A percentile compares a stretch with the other conserved stretches of the same genome.
These are phyloP conservation scores for Rutidosis leptorrhynchoides DNA, from an alignment of 129 eudicot species.

Conservation along the genomic window DNA sequence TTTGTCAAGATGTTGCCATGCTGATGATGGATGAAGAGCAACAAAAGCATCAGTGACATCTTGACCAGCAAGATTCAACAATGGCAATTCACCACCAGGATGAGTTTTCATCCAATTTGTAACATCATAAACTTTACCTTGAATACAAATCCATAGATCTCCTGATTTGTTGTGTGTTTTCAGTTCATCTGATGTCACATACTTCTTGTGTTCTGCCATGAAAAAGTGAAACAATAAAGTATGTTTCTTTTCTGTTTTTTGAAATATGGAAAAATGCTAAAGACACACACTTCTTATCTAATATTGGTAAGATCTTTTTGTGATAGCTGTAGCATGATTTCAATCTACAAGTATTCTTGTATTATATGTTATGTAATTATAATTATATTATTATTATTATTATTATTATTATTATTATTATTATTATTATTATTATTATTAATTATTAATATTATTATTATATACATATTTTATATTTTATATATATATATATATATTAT, in stretches of 20 bases:
- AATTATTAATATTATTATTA: no score
- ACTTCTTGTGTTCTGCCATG: conserved; percentile 17
- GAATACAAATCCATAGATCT: conserved; percentile 42
- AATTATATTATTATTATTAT: background rate
- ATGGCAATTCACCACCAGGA: conserved; percentile 18
- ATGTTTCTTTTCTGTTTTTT: background rate
- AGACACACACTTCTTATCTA: conserved; percentile 11
- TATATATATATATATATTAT: no score
- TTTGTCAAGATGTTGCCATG: conserved; percentile 19
- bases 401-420: no score
- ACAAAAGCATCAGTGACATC: conserved; percentile 23
- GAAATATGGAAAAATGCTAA: background rate
- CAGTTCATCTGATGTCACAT: conserved; percentile 2
- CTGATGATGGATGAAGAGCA: conserved; percentile 18
- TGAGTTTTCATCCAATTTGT: conserved; percentile 41
- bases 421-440: no score
- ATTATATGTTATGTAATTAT: background rate
- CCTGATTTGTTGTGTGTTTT: conserved; percentile 24
- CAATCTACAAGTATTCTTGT: background rate
- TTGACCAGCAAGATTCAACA: conserved; percentile 23
- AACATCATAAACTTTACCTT: conserved; percentile 59
- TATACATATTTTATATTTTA: no score
- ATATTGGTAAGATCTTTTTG: background rate
- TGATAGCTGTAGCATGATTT: background rate
- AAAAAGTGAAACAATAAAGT: background rate